These are phyloP conservation scores for Rhynchospora pubera DNA, from an alignment of 176 grass and related monocot species.

Conservation along the genomic window DNA sequence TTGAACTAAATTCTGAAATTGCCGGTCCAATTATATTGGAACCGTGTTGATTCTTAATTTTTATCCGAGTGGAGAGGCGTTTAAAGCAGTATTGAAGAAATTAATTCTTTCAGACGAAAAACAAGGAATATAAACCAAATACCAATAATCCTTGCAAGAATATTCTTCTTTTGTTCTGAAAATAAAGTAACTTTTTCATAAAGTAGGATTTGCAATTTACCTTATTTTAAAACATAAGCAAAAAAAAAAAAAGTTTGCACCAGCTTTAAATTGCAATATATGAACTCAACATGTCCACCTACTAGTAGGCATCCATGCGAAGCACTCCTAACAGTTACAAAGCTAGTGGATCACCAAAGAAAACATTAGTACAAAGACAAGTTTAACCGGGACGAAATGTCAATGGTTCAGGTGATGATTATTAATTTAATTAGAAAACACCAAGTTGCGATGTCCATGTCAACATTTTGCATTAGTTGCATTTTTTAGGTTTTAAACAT, in stretches of 20 bases:
- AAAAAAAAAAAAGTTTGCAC: not conserved
- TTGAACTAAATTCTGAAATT: no score
- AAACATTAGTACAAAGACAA: not conserved
- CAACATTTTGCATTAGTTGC: not conserved
- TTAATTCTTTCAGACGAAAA: not conserved
- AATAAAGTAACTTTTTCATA: not conserved
- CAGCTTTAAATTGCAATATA: no score
- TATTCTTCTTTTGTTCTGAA: not conserved
- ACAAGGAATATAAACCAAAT: not conserved
- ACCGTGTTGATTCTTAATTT: no score
- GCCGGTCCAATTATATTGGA: no score
- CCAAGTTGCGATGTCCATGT: not conserved
- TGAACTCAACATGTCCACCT: not conserved
- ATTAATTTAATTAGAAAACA: not conserved
- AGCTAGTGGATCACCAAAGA: not conserved
- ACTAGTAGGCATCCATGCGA: not conserved
- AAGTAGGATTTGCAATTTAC: not conserved
- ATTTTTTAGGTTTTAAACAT: not conserved
- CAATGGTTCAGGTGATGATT: not conserved
- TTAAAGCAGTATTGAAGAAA: no score
- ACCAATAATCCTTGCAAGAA: not conserved
- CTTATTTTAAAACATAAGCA: not conserved
- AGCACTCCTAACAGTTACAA: not conserved
- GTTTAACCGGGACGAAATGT: not conserved
- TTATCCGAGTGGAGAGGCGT: no score